These are phyloP conservation scores for Suillus tomentosus DNA, from an alignment of 768 basidiomycete species.

Conservation along the genomic window DNA sequence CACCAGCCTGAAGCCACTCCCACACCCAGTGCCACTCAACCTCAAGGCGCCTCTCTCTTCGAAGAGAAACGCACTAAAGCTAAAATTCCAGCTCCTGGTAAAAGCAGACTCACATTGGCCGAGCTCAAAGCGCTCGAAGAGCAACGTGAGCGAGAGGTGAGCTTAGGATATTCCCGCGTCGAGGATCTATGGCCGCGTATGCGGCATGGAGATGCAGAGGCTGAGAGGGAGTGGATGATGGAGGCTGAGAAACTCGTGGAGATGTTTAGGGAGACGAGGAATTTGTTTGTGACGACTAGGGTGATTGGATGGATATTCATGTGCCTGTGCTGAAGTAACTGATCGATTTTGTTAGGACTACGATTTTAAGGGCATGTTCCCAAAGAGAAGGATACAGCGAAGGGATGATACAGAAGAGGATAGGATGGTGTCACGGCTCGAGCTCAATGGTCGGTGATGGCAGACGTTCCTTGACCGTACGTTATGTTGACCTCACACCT, in stretches of 20 bases:
- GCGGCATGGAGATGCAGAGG: conserved; percentile 46
- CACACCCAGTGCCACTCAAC: conserved; percentile 19
- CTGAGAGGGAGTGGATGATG: conserved; percentile 73
- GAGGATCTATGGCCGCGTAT: conserved; percentile 64
- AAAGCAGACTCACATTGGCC: conserved; percentile 53
- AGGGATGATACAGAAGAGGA: conserved; percentile 64
- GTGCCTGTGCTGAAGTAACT: background rate
- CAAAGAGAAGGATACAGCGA: conserved; percentile 43
- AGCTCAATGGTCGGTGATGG: conserved; percentile 60
- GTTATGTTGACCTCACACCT: background rate
- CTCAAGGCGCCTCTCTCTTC: conserved; percentile 57
- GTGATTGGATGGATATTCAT: conserved; percentile 47
- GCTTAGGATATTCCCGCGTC: conserved; percentile 58
- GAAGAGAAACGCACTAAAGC: conserved; percentile 51
- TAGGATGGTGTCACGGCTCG: conserved; percentile 72
- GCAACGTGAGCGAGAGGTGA: conserved; percentile 65
- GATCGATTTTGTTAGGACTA: conserved; percentile 37
- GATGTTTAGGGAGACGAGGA: conserved; percentile 83
- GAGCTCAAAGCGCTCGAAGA: conserved; percentile 65
- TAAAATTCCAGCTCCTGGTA: conserved; percentile 38
- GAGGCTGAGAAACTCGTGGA: conserved; percentile 88
- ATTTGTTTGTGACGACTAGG: conserved; percentile 76
- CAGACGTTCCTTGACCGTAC: background rate
- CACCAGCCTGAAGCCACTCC: conserved; percentile 22
- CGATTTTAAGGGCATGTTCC: conserved; percentile 73